Evolutionary conservation across 805 yeast genomes (phyloP).

Genomic region (Wickerhamomyces silvicola): DNA sequence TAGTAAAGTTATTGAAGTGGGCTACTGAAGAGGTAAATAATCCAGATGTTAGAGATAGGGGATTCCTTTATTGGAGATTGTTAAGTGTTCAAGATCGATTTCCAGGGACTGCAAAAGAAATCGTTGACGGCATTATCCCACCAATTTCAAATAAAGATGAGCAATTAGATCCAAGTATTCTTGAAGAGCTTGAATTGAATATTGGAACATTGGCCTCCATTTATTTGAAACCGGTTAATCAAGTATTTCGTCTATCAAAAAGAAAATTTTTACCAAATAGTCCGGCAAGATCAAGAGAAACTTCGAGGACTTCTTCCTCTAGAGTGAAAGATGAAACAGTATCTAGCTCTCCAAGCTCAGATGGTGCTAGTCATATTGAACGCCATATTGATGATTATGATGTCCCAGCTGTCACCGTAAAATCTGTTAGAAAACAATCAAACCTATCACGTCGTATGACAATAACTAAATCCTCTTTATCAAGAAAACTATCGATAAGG

Average conservation of each 20-base stretch:
- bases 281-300: conserved; percentile 35
- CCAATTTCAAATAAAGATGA: conserved; percentile 61
- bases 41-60: conserved; percentile 85
- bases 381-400: conserved; percentile 32
- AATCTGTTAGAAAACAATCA: conserved; percentile 27
- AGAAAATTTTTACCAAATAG: conserved; percentile 43
- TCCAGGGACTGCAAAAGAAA: conserved; percentile 36
- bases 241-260: conserved; percentile 64
- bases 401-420: conserved; percentile 31
- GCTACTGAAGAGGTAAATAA: conserved; percentile 72
- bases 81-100: conserved; percentile 43
- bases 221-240: conserved; percentile 77
- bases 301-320: conserved; percentile 9
- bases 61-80: conserved; percentile 79
- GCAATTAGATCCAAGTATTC: conserved; percentile 55
- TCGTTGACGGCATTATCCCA: conserved; percentile 61
- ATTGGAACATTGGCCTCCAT: conserved; percentile 81
- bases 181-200: conserved; percentile 78
- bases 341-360: conserved; percentile 8
- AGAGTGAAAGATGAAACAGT: neutral
- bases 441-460: conserved; percentile 27
- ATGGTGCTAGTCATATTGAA: conserved; percentile 7
- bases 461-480: conserved; percentile 28
- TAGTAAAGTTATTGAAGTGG: conserved; percentile 51
- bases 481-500: conserved; percentile 28